phyloP scores from a whole-genome alignment of 495 filamentous ascomycete genomes.

The Copromyces sp. region DNA sequence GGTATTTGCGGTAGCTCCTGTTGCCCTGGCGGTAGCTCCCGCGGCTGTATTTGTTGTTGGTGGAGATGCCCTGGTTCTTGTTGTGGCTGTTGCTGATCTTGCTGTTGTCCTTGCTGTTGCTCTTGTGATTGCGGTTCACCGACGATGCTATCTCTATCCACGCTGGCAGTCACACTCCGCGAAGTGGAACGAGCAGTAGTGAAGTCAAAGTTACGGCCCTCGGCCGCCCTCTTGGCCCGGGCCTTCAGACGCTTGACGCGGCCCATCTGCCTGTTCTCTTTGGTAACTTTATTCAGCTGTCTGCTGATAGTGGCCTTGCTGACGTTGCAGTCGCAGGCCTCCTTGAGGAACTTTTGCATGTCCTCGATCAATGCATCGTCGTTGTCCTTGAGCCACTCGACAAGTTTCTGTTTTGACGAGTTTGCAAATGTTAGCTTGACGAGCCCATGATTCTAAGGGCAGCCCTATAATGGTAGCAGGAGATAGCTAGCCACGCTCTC shows the following conservation, averaged over 20 bases:
- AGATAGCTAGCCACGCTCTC: background rate
- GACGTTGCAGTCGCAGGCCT: conserved; percentile 12
- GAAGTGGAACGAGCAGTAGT: background rate
- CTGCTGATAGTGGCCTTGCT: conserved; percentile 15
- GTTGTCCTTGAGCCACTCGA: conserved; percentile 19
- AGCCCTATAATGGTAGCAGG: too few relatives aligned
- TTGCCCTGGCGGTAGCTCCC: background rate
- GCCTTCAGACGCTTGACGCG: background rate
- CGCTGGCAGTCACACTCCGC: conserved; percentile 6
- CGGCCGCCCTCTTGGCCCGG: background rate
- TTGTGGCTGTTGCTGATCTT: background rate
- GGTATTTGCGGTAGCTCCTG: background rate
- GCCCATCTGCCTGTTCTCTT: background rate
- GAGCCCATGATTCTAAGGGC: background rate
- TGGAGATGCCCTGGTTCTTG: background rate
- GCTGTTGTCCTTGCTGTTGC: background rate
- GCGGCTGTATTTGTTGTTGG: background rate
- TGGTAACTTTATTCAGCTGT: conserved; percentile 5
- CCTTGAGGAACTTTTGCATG: conserved; percentile 19
- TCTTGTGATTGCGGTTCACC: conserved; percentile 1
- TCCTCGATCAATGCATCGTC: conserved; percentile 20
- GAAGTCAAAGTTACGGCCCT: background rate
- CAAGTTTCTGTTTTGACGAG: conserved; percentile 12
- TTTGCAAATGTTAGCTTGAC: background rate
- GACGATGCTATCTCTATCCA: background rate